Percentiles rank a stretch among this genome's conserved stretches.
These are phyloP conservation scores for Podospora appendiculata DNA, from an alignment of 495 filamentous ascomycete genomes.

Conservation along the genomic window DNA sequence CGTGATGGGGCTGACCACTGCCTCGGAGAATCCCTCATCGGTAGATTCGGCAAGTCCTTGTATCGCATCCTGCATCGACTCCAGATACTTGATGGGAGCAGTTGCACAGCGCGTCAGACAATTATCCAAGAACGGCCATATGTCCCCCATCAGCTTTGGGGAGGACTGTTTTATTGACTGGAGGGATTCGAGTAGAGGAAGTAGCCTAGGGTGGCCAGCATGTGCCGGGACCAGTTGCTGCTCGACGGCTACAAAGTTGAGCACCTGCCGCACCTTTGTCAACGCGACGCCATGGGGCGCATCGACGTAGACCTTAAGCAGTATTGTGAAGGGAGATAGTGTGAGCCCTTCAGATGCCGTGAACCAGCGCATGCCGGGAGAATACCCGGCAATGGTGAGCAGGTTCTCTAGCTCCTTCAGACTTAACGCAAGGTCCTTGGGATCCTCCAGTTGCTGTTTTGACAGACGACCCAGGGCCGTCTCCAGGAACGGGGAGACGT, in stretches of 20 bases:
- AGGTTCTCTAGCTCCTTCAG: conserved; percentile 67
- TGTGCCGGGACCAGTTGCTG: conserved; percentile 37
- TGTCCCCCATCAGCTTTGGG: background rate
- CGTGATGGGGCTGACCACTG: conserved; percentile 42
- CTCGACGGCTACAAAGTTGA: conserved; percentile 43
- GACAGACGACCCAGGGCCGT: conserved; percentile 47
- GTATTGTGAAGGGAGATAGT: conserved; percentile 57
- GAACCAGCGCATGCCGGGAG: conserved; percentile 78
- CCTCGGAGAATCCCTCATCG: background rate
- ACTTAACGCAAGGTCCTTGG: conserved; percentile 43
- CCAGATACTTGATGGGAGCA: conserved; percentile 68
- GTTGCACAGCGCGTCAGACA: conserved; percentile 63
- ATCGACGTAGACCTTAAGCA: conserved; percentile 48
- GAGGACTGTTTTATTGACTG: conserved; percentile 11
- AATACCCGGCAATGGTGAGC: conserved; percentile 66
- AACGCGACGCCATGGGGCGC: conserved; percentile 33
- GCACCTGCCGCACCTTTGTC: conserved; percentile 33
- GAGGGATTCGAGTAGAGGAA: conserved; percentile 47
- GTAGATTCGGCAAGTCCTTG: conserved; percentile 11
- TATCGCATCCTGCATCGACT: conserved; percentile 35
- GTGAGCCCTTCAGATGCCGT: conserved; percentile 38
- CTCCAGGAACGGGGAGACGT: conserved; percentile 69
- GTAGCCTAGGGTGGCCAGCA: conserved; percentile 36
- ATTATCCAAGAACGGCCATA: conserved; percentile 70
- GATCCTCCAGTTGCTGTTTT: conserved; percentile 32